Conservation (phyloP, 805 yeast species). For the Kazachstania kunashirensis region DNA sequence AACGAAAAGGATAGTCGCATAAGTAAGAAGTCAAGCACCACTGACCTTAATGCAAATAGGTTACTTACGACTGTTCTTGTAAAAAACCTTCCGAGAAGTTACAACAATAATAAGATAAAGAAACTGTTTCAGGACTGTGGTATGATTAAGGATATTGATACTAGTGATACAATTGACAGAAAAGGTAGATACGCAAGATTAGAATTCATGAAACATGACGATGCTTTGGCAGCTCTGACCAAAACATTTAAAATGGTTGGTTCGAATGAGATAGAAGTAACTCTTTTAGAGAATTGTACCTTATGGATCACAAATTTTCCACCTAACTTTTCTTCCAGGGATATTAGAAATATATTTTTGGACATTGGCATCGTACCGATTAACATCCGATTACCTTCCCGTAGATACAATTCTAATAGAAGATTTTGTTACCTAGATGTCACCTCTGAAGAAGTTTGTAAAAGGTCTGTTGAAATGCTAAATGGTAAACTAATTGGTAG, state of each 20-base stretch:
- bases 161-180: conserved; percentile 14
- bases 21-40: not conserved
- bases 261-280: conserved; percentile 37
- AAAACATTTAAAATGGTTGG: conserved; percentile 42
- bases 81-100: conserved; percentile 34
- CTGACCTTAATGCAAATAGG: conserved; percentile 27
- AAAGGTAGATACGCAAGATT: conserved; percentile 38
- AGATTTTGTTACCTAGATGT: conserved; percentile 70
- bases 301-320: conserved; percentile 73
- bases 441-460: conserved; percentile 34
- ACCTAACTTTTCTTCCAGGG: conserved; percentile 35
- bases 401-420: conserved; percentile 43
- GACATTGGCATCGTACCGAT: conserved; percentile 32
- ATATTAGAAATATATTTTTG: conserved; percentile 35
- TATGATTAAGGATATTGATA: conserved; percentile 31
- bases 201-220: conserved; percentile 43
- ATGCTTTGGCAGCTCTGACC: conserved; percentile 50
- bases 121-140: conserved; percentile 57
- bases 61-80: conserved; percentile 54
- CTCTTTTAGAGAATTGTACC: conserved; percentile 39
- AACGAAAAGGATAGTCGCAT: conserved; percentile 2
- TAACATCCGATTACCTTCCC: conserved; percentile 55
- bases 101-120: conserved; percentile 33
- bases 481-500: conserved; percentile 34
- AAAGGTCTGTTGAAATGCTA: conserved; percentile 33